Conservation (phyloP, 306 rosid genomes). For the Comarum palustre region DNA sequence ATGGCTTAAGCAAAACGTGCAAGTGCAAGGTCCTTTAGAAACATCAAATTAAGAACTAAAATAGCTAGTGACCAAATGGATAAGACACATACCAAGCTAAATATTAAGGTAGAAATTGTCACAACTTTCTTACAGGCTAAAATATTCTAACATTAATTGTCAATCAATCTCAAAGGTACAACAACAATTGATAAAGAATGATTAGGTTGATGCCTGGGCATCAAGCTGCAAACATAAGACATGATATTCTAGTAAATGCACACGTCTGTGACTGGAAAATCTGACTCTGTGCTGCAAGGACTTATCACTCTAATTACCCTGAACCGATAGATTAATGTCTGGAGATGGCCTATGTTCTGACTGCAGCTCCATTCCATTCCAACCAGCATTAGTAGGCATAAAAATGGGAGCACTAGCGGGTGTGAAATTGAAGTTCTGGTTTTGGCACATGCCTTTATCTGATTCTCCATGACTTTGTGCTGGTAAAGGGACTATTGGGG, state of each 20-base stretch:
- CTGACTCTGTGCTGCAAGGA: slow-evolving; percentile 9
- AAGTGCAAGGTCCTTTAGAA: no score
- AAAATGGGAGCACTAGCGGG: slow-evolving; percentile 17
- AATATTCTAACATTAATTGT: neutral
- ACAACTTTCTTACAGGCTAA: neutral
- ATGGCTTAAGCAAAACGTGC: no score
- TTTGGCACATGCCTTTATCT: slow-evolving; percentile 25
- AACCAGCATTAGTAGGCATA: slow-evolving; percentile 32
- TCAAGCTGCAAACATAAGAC: neutral
- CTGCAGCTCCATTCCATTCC: slow-evolving; percentile 47
- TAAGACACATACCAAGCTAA: neutral
- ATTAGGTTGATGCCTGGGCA: slow-evolving; percentile 9
- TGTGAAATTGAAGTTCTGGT: slow-evolving; percentile 25
- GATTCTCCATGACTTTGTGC: slow-evolving; percentile 44
- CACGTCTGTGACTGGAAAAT: neutral
- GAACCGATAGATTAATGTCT: slow-evolving; percentile 59
- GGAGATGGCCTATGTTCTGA: slow-evolving; percentile 64
- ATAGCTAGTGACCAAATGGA: neutral
- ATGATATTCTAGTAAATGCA: neutral
- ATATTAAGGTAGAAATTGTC: neutral
- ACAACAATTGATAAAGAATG: neutral
- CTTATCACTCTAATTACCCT: slow-evolving; percentile 35
- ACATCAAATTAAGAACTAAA: neutral
- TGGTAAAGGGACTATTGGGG: slow-evolving; percentile 19
- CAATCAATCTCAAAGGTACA: neutral